Base-by-base conservation (phyloP, 108 stramenopile genomes). In the Cyclotella choctawhatcheeana region DNA sequence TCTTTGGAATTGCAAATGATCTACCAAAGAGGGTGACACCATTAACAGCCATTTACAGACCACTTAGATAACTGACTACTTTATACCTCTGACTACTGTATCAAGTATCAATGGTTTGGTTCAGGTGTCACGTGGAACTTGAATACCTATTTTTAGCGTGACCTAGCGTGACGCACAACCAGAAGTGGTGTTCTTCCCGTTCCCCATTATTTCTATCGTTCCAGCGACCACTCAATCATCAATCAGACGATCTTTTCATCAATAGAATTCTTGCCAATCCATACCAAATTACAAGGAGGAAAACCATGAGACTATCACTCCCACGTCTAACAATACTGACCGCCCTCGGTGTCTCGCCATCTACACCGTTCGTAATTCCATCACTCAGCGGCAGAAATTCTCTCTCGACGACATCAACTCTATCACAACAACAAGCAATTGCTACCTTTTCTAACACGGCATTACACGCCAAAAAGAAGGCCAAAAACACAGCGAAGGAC, bases 381-480 rank as follows among this genome's bases (percentile, higher is more conserved):
- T 0, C 4, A 7, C 34, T 21, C 10, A 4, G 10, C 50, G 2
- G 8, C 16, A n/a, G 4, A n/a, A 10, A 48, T 48, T 12, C 8
- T 10, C 37, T 6, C 37, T 12, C 37, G 6, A 10, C 12, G 12
- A 48, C 17, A 48, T 48, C n/a, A 10, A 4, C 16, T 48, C 17
- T n/a, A n/a, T 48, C 47, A n/a, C 18, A n/a, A 17, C 4, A 10
- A 48, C n/a, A 6, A 40, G 6, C 37, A 40, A 40, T 40, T 10
- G 37, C 47, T 4, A 48, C 29, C 8, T 56, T 18, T 12, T 48
- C 65, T 0, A 16, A 18, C 10, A 81, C 79, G 20, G 78, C 71
- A 13, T 76, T 90, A 1, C 64, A 79, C 64, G 88, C 91, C 69
- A 91, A 88, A 83, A 86, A 86, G 69, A 88, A 87, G 71, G 72